Evolutionary conservation across 805 yeast species (phyloP).

Genomic region (Torulaspora quercuum): DNA sequence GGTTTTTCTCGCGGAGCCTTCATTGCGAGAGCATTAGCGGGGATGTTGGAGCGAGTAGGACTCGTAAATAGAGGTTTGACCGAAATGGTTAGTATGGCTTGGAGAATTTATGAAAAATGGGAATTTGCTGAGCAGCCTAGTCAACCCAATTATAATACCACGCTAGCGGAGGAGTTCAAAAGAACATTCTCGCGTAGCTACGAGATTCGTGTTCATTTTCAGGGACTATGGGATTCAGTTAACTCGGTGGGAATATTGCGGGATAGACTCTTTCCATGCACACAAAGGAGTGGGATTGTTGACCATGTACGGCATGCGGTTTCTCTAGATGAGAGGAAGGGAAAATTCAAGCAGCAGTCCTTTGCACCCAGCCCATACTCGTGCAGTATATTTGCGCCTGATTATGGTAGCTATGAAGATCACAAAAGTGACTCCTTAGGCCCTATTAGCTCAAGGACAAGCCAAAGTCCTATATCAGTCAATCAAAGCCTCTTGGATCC

Average conservation of each 20-base stretch:
- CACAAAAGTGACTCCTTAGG: too few species aligned
- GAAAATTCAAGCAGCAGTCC: constrained; percentile 56
- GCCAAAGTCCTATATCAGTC: too few species aligned
- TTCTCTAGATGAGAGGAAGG: constrained; percentile 63
- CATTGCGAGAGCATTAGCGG: constrained; percentile 59
- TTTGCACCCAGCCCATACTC: constrained; percentile 44
- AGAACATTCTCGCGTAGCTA: constrained; percentile 49
- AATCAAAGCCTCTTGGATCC: too few species aligned
- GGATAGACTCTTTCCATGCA: constrained; percentile 57
- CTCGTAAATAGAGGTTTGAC: constrained; percentile 53
- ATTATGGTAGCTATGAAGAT: constrained; percentile 12
- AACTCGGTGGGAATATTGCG: constrained; percentile 61
- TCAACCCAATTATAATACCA: constrained; percentile 41
- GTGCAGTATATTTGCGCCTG: constrained; percentile 31
- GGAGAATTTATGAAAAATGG: constrained; percentile 62
- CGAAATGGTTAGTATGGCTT: constrained; percentile 55
- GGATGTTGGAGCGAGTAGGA: constrained; percentile 65
- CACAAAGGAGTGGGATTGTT: constrained; percentile 49
- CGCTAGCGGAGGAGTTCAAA: constrained; percentile 52
- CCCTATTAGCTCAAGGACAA: too few species aligned
- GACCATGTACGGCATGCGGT: constrained; percentile 64
- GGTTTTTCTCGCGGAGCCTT: constrained; percentile 68
- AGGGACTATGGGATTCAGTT: constrained; percentile 69
- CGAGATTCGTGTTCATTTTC: constrained; percentile 47
- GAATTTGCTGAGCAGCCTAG: constrained; percentile 56